Base-by-base conservation (phyloP, 495 filamentous ascomycete genomes). In the Annulohypoxylon nitens region DNA sequence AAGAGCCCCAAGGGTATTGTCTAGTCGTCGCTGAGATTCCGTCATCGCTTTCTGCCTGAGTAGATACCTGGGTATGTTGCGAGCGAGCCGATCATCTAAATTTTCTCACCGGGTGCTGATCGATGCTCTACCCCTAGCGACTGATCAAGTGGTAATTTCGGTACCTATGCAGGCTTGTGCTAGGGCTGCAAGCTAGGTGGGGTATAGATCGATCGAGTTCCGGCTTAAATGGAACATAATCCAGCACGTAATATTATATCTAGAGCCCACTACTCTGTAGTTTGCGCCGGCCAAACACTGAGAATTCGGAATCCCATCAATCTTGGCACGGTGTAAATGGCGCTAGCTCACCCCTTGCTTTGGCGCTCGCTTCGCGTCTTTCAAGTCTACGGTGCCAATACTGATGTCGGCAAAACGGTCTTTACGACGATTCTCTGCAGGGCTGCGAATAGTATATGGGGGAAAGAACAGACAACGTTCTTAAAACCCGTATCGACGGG, bases 401-500 rank as follows among this genome's bases (percentile, higher is more conserved):
- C 92, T 3, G 86, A 93, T 67, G 91, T 94, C 37, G 92, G 92
- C 64, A 95, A 94, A 81, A 94, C 92, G 0, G 86, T 95, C 30
- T 84, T 92, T 50, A 90, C 90, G 0, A 93, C 91, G 0, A 77
- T 93, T 37, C 84, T 95, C 14, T 90, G 89, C 77, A 89, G 86
- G 73, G 86, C 90, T 1, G 79, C 90, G 10, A 82, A 78, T 37
- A 71, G 61, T 18, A 67, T 61, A 12, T 78, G 79, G 64, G 81
- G 81, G 25, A 77, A 82, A 36, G 84, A 87, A 61, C 79, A 83
- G 14, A 84, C 88, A 0, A 84, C 83, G 16, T 94, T 91, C 77
- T 74, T 95, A 10, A 95, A 95, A 71, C 92, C 92, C 1, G 87
- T 95, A 5, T 93, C 91, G 1, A 94, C 92, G 0, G 92, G 92